Evolutionary conservation across 2,329 filamentous ascomycete species (phyloP).

Genomic region (Neopestalotiopsis clavispora): DNA sequence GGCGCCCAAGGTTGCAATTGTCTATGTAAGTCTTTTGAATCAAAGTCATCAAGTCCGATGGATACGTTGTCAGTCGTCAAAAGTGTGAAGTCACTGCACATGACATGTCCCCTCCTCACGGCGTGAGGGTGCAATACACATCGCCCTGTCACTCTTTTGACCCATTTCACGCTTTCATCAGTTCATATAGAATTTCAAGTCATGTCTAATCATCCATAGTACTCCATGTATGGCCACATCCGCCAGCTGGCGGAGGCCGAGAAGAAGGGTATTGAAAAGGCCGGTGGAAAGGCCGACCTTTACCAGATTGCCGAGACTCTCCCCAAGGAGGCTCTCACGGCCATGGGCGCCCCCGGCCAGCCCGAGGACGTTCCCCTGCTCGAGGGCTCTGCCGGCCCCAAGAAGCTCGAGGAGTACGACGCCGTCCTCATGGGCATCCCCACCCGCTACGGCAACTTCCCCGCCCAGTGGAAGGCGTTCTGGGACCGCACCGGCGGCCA

Average conservation of each 20-base stretch:
- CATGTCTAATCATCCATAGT: slow-evolving; percentile 55
- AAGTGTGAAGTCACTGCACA: not conserved
- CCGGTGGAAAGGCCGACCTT: slow-evolving; percentile 80
- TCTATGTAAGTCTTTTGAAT: not conserved
- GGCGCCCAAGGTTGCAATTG: slow-evolving; percentile 18
- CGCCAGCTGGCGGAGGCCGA: slow-evolving; percentile 84
- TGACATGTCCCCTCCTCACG: not conserved
- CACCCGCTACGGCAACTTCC: slow-evolving; percentile 96
- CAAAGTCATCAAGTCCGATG: not conserved
- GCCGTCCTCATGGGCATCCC: slow-evolving; percentile 93
- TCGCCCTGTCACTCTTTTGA: not conserved
- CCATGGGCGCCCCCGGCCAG: slow-evolving; percentile 91
- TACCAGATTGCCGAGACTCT: slow-evolving; percentile 94
- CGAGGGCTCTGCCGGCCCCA: slow-evolving; percentile 58
- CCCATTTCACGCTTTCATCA: not conserved
- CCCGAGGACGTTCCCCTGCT: slow-evolving; percentile 68
- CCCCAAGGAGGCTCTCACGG: slow-evolving; percentile 76
- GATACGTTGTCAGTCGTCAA: no score
- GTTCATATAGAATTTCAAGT: not conserved
- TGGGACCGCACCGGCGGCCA: slow-evolving; percentile 90
- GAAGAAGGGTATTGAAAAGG: slow-evolving; percentile 86
- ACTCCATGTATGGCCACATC: slow-evolving; percentile 95
- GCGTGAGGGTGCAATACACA: not conserved
- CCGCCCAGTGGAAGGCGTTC: slow-evolving; percentile 91
- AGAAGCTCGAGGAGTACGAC: slow-evolving; percentile 75